Evolutionary conservation across 148 eudicot species (phyloP).

Genomic region (Rheum nobile): DNA sequence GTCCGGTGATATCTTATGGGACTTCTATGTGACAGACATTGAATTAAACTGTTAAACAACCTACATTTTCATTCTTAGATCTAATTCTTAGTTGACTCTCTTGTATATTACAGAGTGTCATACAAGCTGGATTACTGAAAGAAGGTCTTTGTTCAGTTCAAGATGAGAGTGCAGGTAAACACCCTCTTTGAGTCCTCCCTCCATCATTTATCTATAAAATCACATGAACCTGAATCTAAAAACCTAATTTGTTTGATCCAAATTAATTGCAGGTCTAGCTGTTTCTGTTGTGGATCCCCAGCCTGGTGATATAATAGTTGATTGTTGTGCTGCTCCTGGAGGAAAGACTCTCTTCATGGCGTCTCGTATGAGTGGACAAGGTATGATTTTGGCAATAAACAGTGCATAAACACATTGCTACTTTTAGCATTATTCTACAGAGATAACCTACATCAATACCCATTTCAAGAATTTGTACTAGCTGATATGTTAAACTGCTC

Average conservation of each 20-base stretch:
- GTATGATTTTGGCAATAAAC: constrained; percentile 20
- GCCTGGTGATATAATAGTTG: constrained; percentile 74
- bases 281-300: constrained; percentile 81
- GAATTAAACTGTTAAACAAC: background rate
- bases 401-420: background rate
- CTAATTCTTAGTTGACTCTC: constrained; percentile 2
- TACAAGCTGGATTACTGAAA: constrained; percentile 76
- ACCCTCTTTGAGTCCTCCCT: background rate
- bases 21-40: no score
- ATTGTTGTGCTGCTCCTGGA: constrained; percentile 99
- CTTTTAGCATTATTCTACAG: background rate
- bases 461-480: background rate
- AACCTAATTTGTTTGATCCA: background rate
- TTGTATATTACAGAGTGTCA: constrained; percentile 38
- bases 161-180: constrained; percentile 90
- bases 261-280: constrained; percentile 49
- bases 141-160: constrained; percentile 92
- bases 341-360: constrained; percentile 97
- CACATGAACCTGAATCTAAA: background rate
- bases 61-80: background rate
- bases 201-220: background rate
- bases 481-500: background rate
- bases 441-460: background rate
- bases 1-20: no score
- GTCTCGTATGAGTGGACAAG: constrained; percentile 61